Conservation (phyloP, 139 green algal species). For the Tetraselmis striata region DNA sequence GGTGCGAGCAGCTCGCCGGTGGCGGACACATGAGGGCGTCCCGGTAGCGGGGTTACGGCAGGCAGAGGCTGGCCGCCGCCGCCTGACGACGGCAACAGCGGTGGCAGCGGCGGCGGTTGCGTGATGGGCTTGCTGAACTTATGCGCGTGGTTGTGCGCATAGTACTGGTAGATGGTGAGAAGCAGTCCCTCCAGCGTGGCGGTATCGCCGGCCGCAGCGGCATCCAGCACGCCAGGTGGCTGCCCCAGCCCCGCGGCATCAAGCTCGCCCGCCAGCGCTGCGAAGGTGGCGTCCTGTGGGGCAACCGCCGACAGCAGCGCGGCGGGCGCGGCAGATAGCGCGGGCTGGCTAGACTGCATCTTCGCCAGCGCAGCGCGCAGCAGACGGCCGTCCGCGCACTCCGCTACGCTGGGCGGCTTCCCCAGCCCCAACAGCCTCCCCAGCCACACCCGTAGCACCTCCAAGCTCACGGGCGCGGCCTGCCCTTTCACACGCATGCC, state of each 20-base stretch:
- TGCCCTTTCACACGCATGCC: too few relatives aligned
- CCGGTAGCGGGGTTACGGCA: too few relatives aligned
- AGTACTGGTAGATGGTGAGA: neutral
- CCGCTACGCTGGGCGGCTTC: neutral
- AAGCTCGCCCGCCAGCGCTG: neutral
- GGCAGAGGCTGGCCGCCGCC: too few relatives aligned
- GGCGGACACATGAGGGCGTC: too few relatives aligned
- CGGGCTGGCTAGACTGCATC: neutral
- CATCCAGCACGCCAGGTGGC: neutral
- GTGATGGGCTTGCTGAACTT: neutral
- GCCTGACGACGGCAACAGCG: too few relatives aligned
- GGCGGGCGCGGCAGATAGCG: neutral
- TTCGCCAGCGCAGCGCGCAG: neutral
- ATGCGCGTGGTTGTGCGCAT: neutral
- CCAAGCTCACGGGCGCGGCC: neutral
- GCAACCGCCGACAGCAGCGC: neutral
- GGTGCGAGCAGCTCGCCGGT: too few relatives aligned
- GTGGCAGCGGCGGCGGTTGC: too few relatives aligned
- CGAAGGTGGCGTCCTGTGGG: neutral
- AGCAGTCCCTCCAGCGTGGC: neutral
- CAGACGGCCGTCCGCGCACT: neutral
- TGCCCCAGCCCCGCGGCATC: neutral
- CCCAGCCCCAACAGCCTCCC: neutral
- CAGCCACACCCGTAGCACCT: neutral
- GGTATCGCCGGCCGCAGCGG: neutral